phyloP scores from a whole-genome alignment of 2,329 filamentous ascomycete genomes.

The Esteya vermicola region DNA sequence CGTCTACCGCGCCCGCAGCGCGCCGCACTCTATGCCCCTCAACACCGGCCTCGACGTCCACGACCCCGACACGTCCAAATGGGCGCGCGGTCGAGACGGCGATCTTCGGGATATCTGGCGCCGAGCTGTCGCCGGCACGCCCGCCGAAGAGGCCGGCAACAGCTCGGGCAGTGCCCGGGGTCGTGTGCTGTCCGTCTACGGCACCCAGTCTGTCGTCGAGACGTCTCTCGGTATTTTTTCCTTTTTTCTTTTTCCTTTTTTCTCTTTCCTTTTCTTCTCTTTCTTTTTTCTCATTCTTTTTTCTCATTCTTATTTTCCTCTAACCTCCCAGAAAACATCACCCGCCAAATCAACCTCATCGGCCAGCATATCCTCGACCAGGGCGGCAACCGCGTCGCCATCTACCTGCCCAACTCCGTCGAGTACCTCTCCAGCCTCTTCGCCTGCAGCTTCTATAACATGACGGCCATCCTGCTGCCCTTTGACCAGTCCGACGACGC shows the following conservation, averaged over 20 bases:
- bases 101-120: constrained; percentile 89
- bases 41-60: constrained; percentile 70
- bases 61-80: constrained; percentile 65
- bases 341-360: constrained; percentile 75
- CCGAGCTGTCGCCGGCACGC: constrained; percentile 48
- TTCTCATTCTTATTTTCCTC: no score
- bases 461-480: constrained; percentile 73
- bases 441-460: constrained; percentile 77
- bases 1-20: constrained; percentile 68
- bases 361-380: constrained; percentile 62
- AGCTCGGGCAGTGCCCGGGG: constrained; percentile 30
- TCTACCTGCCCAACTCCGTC: constrained; percentile 86
- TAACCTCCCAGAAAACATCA: constrained; percentile 47
- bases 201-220: constrained; percentile 59
- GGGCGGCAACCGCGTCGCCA: constrained; percentile 62
- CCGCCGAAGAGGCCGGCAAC: constrained; percentile 27
- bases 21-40: constrained; percentile 72
- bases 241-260: background rate
- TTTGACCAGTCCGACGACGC: constrained; percentile 60
- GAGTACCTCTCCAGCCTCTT: constrained; percentile 76
- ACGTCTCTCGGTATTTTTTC: constrained; percentile 43
- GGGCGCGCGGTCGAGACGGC: constrained; percentile 70
- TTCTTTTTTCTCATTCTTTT: background rate
- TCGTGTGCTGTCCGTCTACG: constrained; percentile 65
- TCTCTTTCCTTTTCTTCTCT: background rate